Evolutionary conservation across 805 yeast genomes (phyloP).

Genomic region (Pichia insulana): DNA sequence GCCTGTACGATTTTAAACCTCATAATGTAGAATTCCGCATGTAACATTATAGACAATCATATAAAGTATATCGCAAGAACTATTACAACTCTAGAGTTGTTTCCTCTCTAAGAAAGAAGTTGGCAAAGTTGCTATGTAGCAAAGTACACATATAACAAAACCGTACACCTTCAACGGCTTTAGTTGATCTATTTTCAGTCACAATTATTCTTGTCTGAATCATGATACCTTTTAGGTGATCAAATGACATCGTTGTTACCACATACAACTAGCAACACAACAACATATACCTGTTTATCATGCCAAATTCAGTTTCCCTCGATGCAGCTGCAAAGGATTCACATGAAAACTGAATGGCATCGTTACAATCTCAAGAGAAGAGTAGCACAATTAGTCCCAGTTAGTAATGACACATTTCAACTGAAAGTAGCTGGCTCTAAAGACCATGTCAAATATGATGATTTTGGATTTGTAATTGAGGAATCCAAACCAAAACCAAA

Average conservation of each 20-base stretch:
- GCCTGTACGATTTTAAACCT: conserved; percentile 1
- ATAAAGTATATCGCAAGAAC: no score
- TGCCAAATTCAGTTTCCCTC: conserved; percentile 74
- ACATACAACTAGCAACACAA: conserved; percentile 9
- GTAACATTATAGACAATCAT: conserved; percentile 1
- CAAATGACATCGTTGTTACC: conserved; percentile 2
- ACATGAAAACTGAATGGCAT: conserved; percentile 98
- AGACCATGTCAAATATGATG: conserved; percentile 31
- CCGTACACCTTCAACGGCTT: no score
- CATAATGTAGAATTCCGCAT: neutral
- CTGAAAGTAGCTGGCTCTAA: conserved; percentile 23
- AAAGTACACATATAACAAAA: no score
- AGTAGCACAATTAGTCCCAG: conserved; percentile 74
- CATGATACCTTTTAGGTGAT: no score
- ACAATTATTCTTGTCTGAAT: no score
- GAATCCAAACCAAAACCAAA: conserved; percentile 2
- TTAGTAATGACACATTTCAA: conserved; percentile 28
- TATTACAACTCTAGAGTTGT: no score
- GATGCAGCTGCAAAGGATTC: conserved; percentile 81
- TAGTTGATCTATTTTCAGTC: no score
- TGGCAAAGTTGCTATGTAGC: no score
- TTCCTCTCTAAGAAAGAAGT: no score
- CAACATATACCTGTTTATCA: conserved; percentile 66
- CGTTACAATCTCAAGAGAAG: conserved; percentile 90
- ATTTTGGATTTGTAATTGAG: conserved; percentile 40